Base-by-base conservation (phyloP, 1,284 basidiomycete species). In the Ustilago nuda region DNA sequence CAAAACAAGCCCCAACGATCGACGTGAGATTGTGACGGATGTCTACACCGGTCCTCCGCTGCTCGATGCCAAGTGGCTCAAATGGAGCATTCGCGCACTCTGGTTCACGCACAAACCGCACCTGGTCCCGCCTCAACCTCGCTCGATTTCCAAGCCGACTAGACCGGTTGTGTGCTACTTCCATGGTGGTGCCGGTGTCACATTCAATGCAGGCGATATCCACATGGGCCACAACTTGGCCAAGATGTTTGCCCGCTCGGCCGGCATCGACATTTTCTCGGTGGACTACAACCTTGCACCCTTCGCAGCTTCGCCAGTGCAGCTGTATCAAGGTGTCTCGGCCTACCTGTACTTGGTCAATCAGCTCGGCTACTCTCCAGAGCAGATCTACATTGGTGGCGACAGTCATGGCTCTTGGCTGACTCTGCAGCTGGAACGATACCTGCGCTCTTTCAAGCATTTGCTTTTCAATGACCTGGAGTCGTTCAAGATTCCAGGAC, bases 241-340 rank as follows among this genome's bases (percentile, higher is more conserved):
- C n/a, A 69, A 66, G 53, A 81, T 72, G 27, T 64, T 84, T 17
- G 71, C 83, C 8, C 66, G 71, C 36, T 66, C 48, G 2, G 57
- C 69, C 1, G 66, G 76, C 51, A 72, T 83, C 63, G 82, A 84
- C 56, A 56, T 85, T 13, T 84, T 85, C 52, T 78, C 82, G 53
- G 81, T 85, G 61, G 83, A 85, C 62, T 85, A 85, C 78, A 72
- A 80, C 71, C 64, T 85, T 30, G 82, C 83, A 9, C 83, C 83
- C 1, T 72, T 69, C 19, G 80, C 77, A 1, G 73, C 75, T 8
- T 80, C 66, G 61, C 83, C 83, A 8, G 72, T 82, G 11, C 78
- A 78, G 53, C 68, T 85, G 45, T 63, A 79, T 43, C 83, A 85
- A 65, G 73, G 56, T 13, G 51, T 85, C 11, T 82, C 75, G 8